A percentile compares a stretch with the other conserved stretches of the same genome.
phyloP scores from a whole-genome alignment of 2,329 filamentous ascomycete genomes.

The Aspergillus carbonarius region DNA sequence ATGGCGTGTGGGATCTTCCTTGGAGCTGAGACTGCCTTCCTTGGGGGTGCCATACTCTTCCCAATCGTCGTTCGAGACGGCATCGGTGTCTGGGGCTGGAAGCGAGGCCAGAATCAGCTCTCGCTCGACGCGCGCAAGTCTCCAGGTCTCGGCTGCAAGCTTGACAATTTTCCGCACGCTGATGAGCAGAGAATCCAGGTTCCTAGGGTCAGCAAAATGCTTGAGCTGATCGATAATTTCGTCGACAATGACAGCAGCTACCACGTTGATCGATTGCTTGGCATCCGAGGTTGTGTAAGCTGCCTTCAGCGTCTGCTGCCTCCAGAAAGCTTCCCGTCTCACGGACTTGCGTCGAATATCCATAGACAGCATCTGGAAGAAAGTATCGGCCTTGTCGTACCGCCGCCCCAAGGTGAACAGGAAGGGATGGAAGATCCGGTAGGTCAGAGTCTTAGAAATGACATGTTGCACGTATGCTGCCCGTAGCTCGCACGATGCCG shows the following conservation, averaged over 20 bases:
- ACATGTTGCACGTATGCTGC: slow-evolving; percentile 56
- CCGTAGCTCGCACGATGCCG: slow-evolving; percentile 53
- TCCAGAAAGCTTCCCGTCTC: slow-evolving; percentile 58
- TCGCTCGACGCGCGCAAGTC: slow-evolving; percentile 57
- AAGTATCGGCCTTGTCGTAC: slow-evolving; percentile 57
- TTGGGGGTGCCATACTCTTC: slow-evolving; percentile 33
- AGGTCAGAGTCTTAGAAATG: slow-evolving; percentile 57
- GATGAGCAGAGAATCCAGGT: slow-evolving; percentile 51
- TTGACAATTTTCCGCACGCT: slow-evolving; percentile 58
- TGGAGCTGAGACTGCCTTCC: slow-evolving; percentile 14
- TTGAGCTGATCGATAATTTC: slow-evolving; percentile 57
- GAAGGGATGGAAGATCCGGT: slow-evolving; percentile 59
- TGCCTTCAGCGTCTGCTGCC: slow-evolving; percentile 58
- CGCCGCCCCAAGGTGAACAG: slow-evolving; percentile 56
- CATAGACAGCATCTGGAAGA: slow-evolving; percentile 56
- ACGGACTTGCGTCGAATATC: slow-evolving; percentile 58
- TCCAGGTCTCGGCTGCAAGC: slow-evolving; percentile 59
- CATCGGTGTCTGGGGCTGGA: slow-evolving; percentile 41
- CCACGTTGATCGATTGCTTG: slow-evolving; percentile 57
- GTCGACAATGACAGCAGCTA: slow-evolving; percentile 56
- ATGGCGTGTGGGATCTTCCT: slow-evolving; percentile 35
- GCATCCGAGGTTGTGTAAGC: slow-evolving; percentile 58
- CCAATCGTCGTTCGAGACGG: slow-evolving; percentile 38
- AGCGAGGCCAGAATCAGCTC: slow-evolving; percentile 56
- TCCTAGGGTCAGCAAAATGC: slow-evolving; percentile 53